Conservation (phyloP, 768 basidiomycete genomes). For the Paxillus ammoniavirescens region DNA sequence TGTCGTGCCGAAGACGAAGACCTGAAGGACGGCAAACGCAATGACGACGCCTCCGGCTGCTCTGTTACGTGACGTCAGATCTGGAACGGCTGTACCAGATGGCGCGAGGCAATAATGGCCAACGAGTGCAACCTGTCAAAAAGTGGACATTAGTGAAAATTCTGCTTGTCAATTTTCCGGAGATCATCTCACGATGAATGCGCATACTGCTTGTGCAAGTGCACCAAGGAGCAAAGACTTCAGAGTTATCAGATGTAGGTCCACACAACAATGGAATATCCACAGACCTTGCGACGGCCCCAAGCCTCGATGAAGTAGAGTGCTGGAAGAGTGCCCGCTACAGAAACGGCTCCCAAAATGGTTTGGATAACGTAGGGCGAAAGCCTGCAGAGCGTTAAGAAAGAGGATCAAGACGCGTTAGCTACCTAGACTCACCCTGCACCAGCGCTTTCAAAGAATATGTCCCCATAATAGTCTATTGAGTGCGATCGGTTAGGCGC, state of each 20-base stretch:
- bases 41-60: slow-evolving; percentile 66
- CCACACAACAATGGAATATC: neutral
- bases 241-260: neutral
- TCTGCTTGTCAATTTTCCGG: neutral
- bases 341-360: slow-evolving; percentile 73
- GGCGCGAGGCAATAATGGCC: slow-evolving; percentile 69
- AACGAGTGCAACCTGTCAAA: slow-evolving; percentile 58
- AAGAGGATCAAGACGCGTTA: neutral
- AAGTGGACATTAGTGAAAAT: neutral
- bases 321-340: slow-evolving; percentile 70
- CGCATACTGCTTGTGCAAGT: slow-evolving; percentile 55
- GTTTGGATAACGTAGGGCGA: slow-evolving; percentile 73
- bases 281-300: slow-evolving; percentile 64
- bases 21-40: slow-evolving; percentile 75
- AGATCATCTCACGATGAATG: slow-evolving; percentile 52
- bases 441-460: slow-evolving; percentile 75
- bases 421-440: slow-evolving; percentile 43
- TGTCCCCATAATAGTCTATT: slow-evolving; percentile 80
- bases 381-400: slow-evolving; percentile 35
- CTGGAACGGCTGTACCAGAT: slow-evolving; percentile 41
- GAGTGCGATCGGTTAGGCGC: slow-evolving; percentile 12
- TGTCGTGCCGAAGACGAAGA: slow-evolving; percentile 68
- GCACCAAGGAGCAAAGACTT: slow-evolving; percentile 69
- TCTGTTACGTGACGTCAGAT: slow-evolving; percentile 55
- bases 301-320: slow-evolving; percentile 66